Conservation (phyloP, 257 asterid species). For the Buddleja alternifolia region DNA sequence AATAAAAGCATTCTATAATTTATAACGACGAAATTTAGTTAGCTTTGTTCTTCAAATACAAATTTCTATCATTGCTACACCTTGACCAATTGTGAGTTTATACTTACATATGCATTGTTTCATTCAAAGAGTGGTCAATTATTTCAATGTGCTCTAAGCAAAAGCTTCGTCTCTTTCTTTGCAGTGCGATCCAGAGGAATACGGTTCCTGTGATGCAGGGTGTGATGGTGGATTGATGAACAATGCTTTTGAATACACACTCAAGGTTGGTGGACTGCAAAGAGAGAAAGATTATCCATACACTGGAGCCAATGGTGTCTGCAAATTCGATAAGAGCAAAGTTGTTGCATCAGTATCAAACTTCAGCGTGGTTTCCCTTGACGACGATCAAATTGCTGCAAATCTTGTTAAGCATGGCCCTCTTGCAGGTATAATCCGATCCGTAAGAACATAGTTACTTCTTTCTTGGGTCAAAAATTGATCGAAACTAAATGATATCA, state of each 20-base stretch:
- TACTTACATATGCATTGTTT: too few relatives aligned
- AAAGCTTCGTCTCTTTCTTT: background rate
- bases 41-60: too few relatives aligned
- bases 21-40: too few relatives aligned
- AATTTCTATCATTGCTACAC: too few relatives aligned
- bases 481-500: background rate
- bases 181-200: conserved; percentile 58
- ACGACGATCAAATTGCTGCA: conserved; percentile 68
- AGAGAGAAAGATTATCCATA: conserved; percentile 58
- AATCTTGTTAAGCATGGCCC: conserved; percentile 63
- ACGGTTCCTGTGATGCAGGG: conserved; percentile 56
- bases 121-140: too few relatives aligned
- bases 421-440: conserved; percentile 49
- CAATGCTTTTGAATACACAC: conserved; percentile 56
- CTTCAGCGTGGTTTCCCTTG: conserved; percentile 52
- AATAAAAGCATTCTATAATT: too few relatives aligned
- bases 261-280: conserved; percentile 57
- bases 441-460: background rate
- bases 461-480: too few relatives aligned
- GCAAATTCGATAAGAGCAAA: conserved; percentile 49
- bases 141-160: too few relatives aligned
- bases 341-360: conserved; percentile 54
- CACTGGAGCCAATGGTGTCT: conserved; percentile 48
- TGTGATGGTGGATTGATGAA: conserved; percentile 67
- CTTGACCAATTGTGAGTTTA: too few relatives aligned